These are phyloP conservation scores for Vitis vinifera DNA, from an alignment of 164 flowering plant species.

Conservation along the genomic window DNA sequence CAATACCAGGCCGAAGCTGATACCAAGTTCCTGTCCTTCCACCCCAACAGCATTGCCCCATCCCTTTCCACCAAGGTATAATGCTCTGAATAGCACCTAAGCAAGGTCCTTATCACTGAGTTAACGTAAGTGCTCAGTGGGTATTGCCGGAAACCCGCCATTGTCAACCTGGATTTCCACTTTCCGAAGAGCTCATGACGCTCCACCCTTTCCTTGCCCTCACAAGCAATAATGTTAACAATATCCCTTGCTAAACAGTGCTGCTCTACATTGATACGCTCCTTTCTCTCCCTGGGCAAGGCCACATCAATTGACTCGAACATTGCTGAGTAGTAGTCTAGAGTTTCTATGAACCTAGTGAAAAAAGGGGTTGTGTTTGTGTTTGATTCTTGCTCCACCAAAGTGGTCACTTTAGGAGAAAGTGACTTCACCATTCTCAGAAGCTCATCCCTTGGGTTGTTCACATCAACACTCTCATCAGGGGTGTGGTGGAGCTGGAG, in stretches of 20 bases:
- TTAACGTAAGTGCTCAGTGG: constrained; percentile 67
- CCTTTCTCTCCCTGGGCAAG: constrained; percentile 50
- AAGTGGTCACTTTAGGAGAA: constrained; percentile 62
- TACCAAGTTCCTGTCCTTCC: constrained; percentile 64
- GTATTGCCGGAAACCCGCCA: constrained; percentile 74
- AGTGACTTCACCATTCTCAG: constrained; percentile 67
- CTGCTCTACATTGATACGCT: constrained; percentile 67
- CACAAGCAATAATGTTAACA: constrained; percentile 78
- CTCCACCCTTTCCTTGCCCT: constrained; percentile 73
- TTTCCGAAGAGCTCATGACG: constrained; percentile 79
- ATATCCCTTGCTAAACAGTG: constrained; percentile 80
- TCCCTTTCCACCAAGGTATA: constrained; percentile 69
- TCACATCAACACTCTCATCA: constrained; percentile 72
- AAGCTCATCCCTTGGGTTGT: constrained; percentile 73
- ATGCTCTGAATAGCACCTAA: constrained; percentile 55
- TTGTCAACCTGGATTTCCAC: constrained; percentile 72
- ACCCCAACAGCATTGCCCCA: constrained; percentile 69
- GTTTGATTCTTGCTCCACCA: constrained; percentile 84
- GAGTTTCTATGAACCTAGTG: constrained; percentile 53
- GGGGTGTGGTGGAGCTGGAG: constrained; percentile 78
- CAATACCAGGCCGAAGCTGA: constrained; percentile 83
- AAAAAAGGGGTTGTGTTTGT: constrained; percentile 78
- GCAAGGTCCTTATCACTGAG: constrained; percentile 48
- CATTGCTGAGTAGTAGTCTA: constrained; percentile 72
- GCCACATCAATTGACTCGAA: constrained; percentile 76